A percentile compares a stretch with the other conserved stretches of the same genome.
Evolutionary conservation across 1,284 basidiomycete genomes (phyloP).

Genomic region (Leccinum angustisporum): DNA sequence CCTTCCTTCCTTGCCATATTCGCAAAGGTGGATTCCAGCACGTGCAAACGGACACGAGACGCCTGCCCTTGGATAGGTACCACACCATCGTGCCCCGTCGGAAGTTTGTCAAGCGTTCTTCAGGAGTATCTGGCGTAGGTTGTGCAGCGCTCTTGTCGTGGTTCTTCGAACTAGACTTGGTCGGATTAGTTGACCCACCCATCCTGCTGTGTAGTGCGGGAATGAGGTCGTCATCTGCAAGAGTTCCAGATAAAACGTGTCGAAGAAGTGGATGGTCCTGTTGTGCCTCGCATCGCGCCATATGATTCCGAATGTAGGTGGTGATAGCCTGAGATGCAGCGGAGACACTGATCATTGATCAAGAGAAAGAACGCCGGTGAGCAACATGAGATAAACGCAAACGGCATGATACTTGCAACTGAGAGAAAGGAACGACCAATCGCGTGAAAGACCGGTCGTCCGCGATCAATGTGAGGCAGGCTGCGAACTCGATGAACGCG

Average conservation of each 20-base stretch:
- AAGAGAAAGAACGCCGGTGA: conserved; percentile 9
- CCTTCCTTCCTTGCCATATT: conserved; percentile 57
- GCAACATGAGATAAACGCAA: conserved; percentile 18
- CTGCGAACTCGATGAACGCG: too few species aligned
- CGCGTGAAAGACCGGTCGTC: conserved; percentile 46
- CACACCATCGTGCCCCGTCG: conserved; percentile 74
- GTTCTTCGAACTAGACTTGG: conserved; percentile 33
- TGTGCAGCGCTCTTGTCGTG: conserved; percentile 14
- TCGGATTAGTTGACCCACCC: conserved; percentile 60
- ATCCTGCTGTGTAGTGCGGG: conserved; percentile 65
- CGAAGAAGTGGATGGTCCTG: conserved; percentile 71
- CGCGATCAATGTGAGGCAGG: too few species aligned
- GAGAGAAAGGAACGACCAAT: conserved; percentile 70
- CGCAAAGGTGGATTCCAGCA: conserved; percentile 66
- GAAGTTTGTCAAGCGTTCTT: conserved; percentile 66
- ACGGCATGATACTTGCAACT: conserved; percentile 50
- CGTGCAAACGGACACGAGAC: conserved; percentile 71
- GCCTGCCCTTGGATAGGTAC: conserved; percentile 73
- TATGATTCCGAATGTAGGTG: conserved; percentile 71
- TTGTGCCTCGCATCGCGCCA: conserved; percentile 64
- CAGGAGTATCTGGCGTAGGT: conserved; percentile 10
- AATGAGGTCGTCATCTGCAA: conserved; percentile 68
- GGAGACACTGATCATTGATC: conserved; percentile 48
- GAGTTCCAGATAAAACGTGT: conserved; percentile 69
- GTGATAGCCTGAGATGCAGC: conserved; percentile 78